phyloP scores from a whole-genome alignment of 441 rosid genomes.

The Geranium incanum region DNA sequence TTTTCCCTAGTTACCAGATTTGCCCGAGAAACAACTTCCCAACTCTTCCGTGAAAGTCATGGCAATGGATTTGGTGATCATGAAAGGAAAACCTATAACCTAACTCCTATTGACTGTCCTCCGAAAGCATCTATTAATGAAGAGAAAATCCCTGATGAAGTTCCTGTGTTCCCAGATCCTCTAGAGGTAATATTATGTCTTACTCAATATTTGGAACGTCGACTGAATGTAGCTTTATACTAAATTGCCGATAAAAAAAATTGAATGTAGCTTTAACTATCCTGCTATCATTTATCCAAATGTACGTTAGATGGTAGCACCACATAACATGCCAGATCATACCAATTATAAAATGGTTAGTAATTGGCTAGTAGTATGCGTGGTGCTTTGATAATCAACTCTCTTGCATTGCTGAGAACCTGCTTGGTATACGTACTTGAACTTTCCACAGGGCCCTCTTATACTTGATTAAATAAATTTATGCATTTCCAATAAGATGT shows the following conservation, averaged over 20 bases:
- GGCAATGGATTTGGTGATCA: constrained; percentile 50
- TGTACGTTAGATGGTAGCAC: background rate
- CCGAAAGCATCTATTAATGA: constrained; percentile 32
- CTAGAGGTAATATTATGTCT: constrained; percentile 50
- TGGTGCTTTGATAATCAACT: constrained; percentile 2
- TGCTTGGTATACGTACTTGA: background rate
- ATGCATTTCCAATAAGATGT: background rate
- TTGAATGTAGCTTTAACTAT: background rate
- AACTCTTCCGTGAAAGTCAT: constrained; percentile 60
- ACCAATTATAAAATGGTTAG: background rate
- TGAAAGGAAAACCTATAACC: constrained; percentile 48
- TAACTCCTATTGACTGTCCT: constrained; percentile 36
- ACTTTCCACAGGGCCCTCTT: background rate
- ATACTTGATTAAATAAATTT: constrained; percentile 4
- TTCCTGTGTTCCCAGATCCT: constrained; percentile 69
- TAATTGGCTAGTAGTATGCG: background rate
- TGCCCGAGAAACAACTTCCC: constrained; percentile 91
- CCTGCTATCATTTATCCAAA: background rate
- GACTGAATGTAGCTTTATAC: background rate
- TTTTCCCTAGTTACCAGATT: constrained; percentile 92
- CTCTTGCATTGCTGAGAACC: background rate
- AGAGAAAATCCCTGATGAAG: constrained; percentile 38
- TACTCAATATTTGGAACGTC: constrained; percentile 3
- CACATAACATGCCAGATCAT: background rate
- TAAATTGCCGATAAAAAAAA: too few relatives aligned